A percentile compares a stretch with the other conserved stretches of the same genome.
These are phyloP conservation scores for Torulaspora pretoriensis DNA, from an alignment of 1,139 yeast genomes.

Conservation along the genomic window DNA sequence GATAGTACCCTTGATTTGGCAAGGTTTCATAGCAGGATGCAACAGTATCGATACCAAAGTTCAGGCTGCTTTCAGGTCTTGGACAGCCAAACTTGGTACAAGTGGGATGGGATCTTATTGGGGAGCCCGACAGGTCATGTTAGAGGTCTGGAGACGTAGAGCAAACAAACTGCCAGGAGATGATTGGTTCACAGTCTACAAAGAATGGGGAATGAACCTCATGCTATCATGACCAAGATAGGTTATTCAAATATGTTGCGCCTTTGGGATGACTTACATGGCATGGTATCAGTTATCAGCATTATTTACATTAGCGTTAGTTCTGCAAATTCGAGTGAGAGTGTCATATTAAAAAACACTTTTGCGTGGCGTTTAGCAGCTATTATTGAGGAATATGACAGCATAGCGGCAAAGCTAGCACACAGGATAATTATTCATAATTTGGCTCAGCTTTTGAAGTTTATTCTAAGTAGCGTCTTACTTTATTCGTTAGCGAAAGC, in stretches of 20 bases:
- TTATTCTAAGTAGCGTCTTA: not conserved
- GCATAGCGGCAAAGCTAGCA: no score
- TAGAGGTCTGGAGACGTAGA: conserved; percentile 82
- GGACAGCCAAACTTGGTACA: conserved; percentile 78
- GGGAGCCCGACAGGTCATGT: conserved; percentile 80
- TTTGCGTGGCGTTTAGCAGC: no score
- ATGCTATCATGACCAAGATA: conserved; percentile 44
- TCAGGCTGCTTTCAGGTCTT: conserved; percentile 64
- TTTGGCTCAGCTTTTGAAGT: not conserved
- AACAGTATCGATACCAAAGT: conserved; percentile 59
- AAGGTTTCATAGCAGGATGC: conserved; percentile 85
- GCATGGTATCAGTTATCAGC: not conserved
- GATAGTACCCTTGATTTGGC: conserved; percentile 81
- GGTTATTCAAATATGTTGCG: not conserved
- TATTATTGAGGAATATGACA: no score
- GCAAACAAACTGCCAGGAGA: conserved; percentile 53
- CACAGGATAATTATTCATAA: not conserved
- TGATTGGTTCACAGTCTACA: conserved; percentile 74
- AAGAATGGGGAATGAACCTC: conserved; percentile 81
- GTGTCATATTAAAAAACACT: no score
- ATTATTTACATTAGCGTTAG: no score
- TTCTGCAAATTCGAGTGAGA: no score
- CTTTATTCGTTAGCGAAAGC: not conserved
- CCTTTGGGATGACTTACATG: not conserved
- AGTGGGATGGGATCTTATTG: conserved; percentile 79